Conservation (phyloP, 371 early-diverging fungal genomes). For the Choanephora cucurbitarum region DNA sequence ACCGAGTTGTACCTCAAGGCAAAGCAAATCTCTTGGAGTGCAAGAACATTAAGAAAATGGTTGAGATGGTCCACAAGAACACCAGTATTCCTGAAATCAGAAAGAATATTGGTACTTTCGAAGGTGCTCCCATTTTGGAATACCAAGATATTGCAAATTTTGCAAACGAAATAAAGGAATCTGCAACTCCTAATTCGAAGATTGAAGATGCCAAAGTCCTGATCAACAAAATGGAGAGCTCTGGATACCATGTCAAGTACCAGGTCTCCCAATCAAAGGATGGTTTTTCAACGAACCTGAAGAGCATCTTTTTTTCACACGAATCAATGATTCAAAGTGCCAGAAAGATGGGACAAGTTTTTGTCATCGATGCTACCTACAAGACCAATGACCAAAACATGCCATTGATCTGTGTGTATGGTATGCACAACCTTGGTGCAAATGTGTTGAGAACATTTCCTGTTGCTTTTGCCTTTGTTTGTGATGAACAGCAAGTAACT, state of each 20-base stretch:
- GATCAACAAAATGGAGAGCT: too few relatives aligned
- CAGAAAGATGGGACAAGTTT: not conserved
- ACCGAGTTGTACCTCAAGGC: too few relatives aligned
- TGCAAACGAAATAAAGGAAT: too few relatives aligned
- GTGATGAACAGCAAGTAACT: slow-evolving; percentile 1
- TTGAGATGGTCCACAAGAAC: too few relatives aligned
- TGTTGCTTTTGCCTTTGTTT: not conserved
- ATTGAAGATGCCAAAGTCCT: too few relatives aligned
- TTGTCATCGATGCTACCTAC: slow-evolving; percentile 4
- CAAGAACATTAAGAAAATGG: too few relatives aligned
- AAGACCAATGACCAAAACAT: not conserved
- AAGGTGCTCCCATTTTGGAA: too few relatives aligned
- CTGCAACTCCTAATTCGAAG: too few relatives aligned
- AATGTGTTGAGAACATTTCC: not conserved
- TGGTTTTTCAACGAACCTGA: not conserved
- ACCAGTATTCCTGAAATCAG: too few relatives aligned
- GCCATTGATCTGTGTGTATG: slow-evolving; percentile 1
- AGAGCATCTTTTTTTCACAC: not conserved
- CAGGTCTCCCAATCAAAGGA: not conserved
- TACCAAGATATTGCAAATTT: too few relatives aligned
- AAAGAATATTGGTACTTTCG: too few relatives aligned
- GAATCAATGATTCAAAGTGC: not conserved
- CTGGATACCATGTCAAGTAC: not conserved
- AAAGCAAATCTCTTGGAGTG: too few relatives aligned
- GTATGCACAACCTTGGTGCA: not conserved